A percentile compares a stretch with the other conserved stretches of the same genome.
These are phyloP conservation scores for Paramecium sexaurelia DNA, from an alignment of 73 alveolate genomes.

Conservation along the genomic window DNA sequence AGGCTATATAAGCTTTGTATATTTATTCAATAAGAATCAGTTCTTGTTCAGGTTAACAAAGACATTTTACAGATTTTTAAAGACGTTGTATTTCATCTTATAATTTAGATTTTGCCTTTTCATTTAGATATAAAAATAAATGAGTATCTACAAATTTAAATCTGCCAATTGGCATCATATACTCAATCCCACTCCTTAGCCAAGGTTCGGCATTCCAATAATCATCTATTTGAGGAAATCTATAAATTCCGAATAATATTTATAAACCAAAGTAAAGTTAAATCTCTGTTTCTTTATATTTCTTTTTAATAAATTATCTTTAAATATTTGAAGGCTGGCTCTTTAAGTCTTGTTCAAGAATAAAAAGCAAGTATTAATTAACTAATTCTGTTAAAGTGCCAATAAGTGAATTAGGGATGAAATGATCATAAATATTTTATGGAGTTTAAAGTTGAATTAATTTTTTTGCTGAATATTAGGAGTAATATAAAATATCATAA, in stretches of 20 bases:
- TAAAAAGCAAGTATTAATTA: neutral
- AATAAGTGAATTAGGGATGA: neutral
- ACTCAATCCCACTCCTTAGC: neutral
- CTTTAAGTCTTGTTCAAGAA: neutral
- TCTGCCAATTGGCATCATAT: neutral
- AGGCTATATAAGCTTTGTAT: neutral
- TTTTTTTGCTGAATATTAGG: neutral
- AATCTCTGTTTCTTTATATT: neutral
- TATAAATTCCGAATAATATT: neutral
- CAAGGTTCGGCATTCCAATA: slow-evolving; percentile 40
- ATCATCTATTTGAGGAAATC: neutral
- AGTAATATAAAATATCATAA: neutral
- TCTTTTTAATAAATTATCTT: neutral
- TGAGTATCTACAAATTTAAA: neutral
- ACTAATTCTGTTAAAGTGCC: neutral
- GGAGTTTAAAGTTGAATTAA: neutral
- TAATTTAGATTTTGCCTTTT: neutral
- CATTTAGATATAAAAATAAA: neutral
- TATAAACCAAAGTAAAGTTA: neutral
- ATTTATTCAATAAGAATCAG: neutral
- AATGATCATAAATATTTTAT: neutral
- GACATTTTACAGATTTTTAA: neutral
- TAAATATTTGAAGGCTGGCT: neutral
- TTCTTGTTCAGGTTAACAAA: neutral
- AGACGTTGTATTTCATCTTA: neutral